Evolutionary conservation across 2,329 filamentous ascomycete species (phyloP), one percentile per base, ranked within the genome.

Genomic region (Diaporthe capsici): DNA sequence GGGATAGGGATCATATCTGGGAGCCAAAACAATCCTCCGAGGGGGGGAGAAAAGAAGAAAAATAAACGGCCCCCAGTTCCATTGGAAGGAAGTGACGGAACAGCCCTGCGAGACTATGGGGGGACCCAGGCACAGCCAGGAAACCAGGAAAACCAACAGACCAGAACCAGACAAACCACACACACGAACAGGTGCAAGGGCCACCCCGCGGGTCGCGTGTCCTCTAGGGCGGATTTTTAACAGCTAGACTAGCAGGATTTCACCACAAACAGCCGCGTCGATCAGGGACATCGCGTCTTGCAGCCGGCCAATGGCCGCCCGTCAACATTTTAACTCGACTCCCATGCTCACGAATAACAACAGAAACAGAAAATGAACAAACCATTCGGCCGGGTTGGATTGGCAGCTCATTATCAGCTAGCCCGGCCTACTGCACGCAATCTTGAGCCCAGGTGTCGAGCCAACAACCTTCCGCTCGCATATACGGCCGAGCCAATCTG

Each of bases 201-300:
- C 28, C 42, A 17, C 22, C 63, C 47, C 28, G 63, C 47, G 22
- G 63, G 28, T 68, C 65, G 65, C 65, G 65, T 68, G 22, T 68
- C 22, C n/a, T 4, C 17, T 42, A 6, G 53, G 55, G 61, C 34
- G 42, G 42, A 22, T 49, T 34, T 67, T 67, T 49, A 22, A 34
- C 20, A 44, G 39, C 39, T 6, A 42, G 0, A 3, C 42, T 49
- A 67, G 61, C 61, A 49, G 42, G 42, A 67, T 49, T 34, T 75
- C 37, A 39, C 10, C 51, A 39, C 34, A 37, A 20, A 37, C 57
- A 73, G 74, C 74, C 74, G 71, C 71, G 71, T 57, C 63, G 28
- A 63, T 53, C 63, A 70, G 71, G 71, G 74, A 25, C 53, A 51
- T 44, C 71, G 74, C 71, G 71, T 71, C 57, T 51, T 44, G 22